phyloP scores from a whole-genome alignment of 495 filamentous ascomycete genomes.

The Xylaria nigripes region DNA sequence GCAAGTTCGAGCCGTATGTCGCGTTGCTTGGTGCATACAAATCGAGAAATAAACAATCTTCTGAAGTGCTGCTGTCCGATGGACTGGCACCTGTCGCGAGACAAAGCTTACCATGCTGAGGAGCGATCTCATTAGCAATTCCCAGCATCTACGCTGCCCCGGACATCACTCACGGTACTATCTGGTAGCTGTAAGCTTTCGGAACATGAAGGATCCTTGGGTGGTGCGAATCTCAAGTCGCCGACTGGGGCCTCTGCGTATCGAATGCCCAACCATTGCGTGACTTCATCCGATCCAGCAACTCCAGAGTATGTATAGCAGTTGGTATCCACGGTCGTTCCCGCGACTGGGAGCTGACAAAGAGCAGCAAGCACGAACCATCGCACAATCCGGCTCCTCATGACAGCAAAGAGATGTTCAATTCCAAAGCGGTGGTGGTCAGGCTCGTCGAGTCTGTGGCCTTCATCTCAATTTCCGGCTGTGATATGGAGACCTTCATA shows the following conservation, averaged over 20 bases:
- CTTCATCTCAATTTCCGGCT: conserved; percentile 3
- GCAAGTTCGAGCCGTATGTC: conserved; percentile 38
- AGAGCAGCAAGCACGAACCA: conserved; percentile 13
- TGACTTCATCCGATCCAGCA: conserved; percentile 32
- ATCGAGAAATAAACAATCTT: conserved; percentile 60
- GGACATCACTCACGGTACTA: conserved; percentile 12
- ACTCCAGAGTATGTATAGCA: conserved; percentile 21
- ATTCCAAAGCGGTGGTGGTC: background rate
- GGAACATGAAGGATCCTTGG: conserved; percentile 40
- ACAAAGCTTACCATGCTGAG: conserved; percentile 21
- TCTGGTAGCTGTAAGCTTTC: conserved; percentile 10
- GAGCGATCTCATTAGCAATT: conserved; percentile 1
- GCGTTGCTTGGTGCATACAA: conserved; percentile 53
- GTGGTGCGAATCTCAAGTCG: conserved; percentile 50
- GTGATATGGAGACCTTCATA: conserved; percentile 1
- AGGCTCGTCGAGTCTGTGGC: background rate
- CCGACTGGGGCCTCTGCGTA: conserved; percentile 55
- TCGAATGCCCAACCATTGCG: conserved; percentile 59
- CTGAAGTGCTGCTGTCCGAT: conserved; percentile 26
- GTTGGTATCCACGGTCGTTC: conserved; percentile 13
- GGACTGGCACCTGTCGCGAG: conserved; percentile 11
- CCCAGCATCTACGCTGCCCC: background rate
- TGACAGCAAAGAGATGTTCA: background rate
- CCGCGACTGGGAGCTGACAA: conserved; percentile 11
- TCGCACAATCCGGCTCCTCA: background rate